These are phyloP conservation scores for Amphichorda felina DNA, from an alignment of 2,329 filamentous ascomycete genomes.

Conservation along the genomic window DNA sequence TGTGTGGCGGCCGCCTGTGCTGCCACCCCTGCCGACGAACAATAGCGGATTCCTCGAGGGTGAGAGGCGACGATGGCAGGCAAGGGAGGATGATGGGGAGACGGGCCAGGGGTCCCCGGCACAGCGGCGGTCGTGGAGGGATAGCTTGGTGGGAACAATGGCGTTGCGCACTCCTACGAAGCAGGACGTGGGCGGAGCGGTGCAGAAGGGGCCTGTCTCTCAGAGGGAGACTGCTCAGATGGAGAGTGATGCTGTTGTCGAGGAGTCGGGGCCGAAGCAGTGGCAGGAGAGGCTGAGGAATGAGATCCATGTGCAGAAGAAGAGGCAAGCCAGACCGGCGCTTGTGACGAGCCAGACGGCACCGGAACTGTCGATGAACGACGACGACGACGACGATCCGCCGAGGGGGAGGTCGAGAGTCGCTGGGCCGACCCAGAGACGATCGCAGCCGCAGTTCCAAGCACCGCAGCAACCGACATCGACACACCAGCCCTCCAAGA, in stretches of 20 bases:
- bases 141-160: conserved; percentile 15
- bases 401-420: conserved; percentile 1
- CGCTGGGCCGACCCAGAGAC: neutral
- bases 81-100: conserved; percentile 27
- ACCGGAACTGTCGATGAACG: conserved; percentile 8
- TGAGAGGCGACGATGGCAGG: neutral
- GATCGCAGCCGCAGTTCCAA: too few relatives aligned
- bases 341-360: conserved; percentile 10
- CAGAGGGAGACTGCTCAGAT: neutral
- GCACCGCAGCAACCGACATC: too few relatives aligned
- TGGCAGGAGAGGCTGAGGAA: conserved; percentile 6
- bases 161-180: conserved; percentile 17
- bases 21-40: conserved; percentile 21
- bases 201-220: neutral
- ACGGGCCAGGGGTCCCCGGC: conserved; percentile 33
- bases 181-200: conserved; percentile 12
- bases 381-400: conserved; percentile 1
- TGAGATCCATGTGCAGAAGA: conserved; percentile 8
- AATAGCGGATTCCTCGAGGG: conserved; percentile 10
- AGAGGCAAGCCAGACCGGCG: conserved; percentile 1
- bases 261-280: neutral
- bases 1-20: conserved; percentile 14
- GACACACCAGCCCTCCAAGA: neutral
- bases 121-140: conserved; percentile 8
- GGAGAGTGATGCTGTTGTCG: conserved; percentile 1